Evolutionary conservation across 106 monocot genomes (phyloP).

Genomic region (Acanthochlamys bracteata): DNA sequence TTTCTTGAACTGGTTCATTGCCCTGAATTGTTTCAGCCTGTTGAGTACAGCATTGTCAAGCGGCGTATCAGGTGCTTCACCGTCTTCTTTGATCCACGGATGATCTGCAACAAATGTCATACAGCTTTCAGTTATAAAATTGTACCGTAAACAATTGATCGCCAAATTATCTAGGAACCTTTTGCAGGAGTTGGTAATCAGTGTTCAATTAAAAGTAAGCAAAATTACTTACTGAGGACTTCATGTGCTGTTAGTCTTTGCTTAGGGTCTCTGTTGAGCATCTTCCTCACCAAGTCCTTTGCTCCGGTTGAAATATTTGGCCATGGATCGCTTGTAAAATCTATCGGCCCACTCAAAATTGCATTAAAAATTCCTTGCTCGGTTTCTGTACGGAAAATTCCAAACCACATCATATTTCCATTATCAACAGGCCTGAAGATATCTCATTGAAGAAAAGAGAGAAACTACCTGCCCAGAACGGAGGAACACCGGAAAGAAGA

Average conservation of each 20-base stretch:
- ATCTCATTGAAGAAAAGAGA: neutral
- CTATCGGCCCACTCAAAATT: constrained; percentile 44
- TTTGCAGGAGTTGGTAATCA: neutral
- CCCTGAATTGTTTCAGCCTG: constrained; percentile 68
- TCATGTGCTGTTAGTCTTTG: constrained; percentile 60
- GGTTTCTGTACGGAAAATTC: constrained; percentile 25
- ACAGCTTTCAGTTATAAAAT: neutral
- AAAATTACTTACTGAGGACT: constrained; percentile 57
- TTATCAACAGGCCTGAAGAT: neutral
- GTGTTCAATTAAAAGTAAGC: neutral
- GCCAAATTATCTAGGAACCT: no score
- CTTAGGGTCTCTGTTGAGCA: constrained; percentile 55
- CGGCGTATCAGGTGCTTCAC: constrained; percentile 71
- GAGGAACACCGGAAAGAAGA: constrained; percentile 61
- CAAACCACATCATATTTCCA: neutral
- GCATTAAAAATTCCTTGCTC: constrained; percentile 63
- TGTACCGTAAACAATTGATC: neutral
- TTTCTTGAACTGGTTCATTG: constrained; percentile 74
- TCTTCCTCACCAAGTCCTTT: constrained; percentile 65
- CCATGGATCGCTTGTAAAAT: constrained; percentile 75
- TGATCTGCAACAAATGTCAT: constrained; percentile 24
- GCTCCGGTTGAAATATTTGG: constrained; percentile 59
- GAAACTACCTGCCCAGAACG: constrained; percentile 53
- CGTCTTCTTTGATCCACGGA: constrained; percentile 82
- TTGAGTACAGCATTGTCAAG: constrained; percentile 60